Evolutionary conservation across 352 stramenopile genomes (phyloP).

Genomic region (Thraustochytrium striatum): DNA sequence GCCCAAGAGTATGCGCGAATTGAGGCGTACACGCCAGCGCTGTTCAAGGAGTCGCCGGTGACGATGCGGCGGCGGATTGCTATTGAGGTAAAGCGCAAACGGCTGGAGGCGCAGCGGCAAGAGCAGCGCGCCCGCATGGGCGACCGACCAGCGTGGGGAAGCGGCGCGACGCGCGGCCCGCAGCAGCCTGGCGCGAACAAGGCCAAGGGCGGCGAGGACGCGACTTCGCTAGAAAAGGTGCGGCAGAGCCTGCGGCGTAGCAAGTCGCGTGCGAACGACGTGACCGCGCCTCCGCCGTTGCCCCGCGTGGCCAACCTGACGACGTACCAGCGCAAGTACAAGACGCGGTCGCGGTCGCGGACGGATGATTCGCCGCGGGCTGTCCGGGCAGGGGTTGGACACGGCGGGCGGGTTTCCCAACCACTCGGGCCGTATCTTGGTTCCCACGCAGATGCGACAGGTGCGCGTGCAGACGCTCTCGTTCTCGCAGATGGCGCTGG

Average conservation of each 20-base stretch:
- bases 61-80: not conserved
- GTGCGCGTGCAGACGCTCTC: slow-evolving; percentile 27
- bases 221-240: not conserved
- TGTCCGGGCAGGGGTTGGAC: too few species aligned
- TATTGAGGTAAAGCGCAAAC: slow-evolving; percentile 24
- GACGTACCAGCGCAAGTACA: slow-evolving; percentile 25
- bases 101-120: not conserved
- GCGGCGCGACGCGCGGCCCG: not conserved
- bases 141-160: slow-evolving; percentile 17
- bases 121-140: not conserved
- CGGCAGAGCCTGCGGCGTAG: not conserved
- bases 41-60: slow-evolving; percentile 23
- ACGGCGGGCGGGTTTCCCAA: too few species aligned
- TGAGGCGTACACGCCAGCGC: slow-evolving; percentile 1
- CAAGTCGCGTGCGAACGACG: too few species aligned
- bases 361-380: too few species aligned
- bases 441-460: too few species aligned
- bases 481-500: too few species aligned
- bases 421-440: too few species aligned
- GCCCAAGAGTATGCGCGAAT: slow-evolving; percentile 10
- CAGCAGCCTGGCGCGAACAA: not conserved
- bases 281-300: not conserved
- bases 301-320: slow-evolving; percentile 9
- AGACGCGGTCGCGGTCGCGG: not conserved
- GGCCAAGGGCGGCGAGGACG: not conserved